phyloP scores from a whole-genome alignment of 2,329 filamentous ascomycete genomes.

The Pestalotiopsis sp. region DNA sequence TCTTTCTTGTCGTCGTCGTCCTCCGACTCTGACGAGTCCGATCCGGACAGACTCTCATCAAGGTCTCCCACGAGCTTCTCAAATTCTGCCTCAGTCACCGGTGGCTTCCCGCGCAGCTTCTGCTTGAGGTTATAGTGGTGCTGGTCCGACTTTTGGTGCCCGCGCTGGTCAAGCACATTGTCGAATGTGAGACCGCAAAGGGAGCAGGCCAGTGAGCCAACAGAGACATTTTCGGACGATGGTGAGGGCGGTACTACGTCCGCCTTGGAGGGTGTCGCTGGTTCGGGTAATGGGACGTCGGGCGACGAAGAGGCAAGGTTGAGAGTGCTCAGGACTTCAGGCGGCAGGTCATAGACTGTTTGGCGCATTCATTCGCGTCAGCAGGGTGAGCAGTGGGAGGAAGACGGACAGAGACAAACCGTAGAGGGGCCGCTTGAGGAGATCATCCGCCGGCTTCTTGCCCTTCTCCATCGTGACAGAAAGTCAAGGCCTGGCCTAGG shows the following conservation, averaged over 20 bases:
- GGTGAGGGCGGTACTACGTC: constrained; percentile 24
- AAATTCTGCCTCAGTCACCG: constrained; percentile 82
- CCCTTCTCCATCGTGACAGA: constrained; percentile 33
- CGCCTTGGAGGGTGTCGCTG: constrained; percentile 21
- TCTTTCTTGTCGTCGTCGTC: constrained; percentile 68
- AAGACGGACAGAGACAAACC: constrained; percentile 31
- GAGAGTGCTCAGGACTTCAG: constrained; percentile 71
- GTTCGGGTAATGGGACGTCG: constrained; percentile 17
- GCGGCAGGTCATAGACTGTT: constrained; percentile 80
- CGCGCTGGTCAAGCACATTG: constrained; percentile 77
- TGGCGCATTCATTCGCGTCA: constrained; percentile 25
- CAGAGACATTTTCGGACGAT: constrained; percentile 40
- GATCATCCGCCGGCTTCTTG: constrained; percentile 45
- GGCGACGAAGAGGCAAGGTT: constrained; percentile 54
- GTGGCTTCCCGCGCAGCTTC: constrained; percentile 72
- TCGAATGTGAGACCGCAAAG: constrained; percentile 76
- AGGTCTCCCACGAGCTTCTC: constrained; percentile 83
- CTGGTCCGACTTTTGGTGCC: constrained; percentile 86
- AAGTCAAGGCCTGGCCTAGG: neutral
- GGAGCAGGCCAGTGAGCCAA: constrained; percentile 75
- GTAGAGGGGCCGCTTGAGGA: constrained; percentile 55
- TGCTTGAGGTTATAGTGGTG: constrained; percentile 96
- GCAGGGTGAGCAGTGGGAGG: constrained; percentile 13
- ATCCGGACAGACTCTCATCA: constrained; percentile 91
- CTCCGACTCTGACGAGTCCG: constrained; percentile 72